Evolutionary conservation across 441 rosid genomes (phyloP).

Genomic region (Adansonia rubrostipa): DNA sequence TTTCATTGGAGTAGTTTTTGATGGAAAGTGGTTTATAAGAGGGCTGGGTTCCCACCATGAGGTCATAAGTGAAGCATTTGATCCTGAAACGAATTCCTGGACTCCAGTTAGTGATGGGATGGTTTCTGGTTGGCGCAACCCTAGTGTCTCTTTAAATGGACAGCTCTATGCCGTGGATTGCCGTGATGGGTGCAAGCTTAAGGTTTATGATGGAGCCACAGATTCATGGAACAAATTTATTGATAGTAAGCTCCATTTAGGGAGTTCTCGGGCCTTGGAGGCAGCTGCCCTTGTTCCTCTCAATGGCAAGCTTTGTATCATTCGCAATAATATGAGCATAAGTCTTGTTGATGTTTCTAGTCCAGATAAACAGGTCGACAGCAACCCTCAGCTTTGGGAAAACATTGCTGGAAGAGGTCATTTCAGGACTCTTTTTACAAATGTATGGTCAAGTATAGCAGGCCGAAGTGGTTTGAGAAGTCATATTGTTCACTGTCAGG

Average conservation of each 20-base stretch:
- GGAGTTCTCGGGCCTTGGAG: constrained; percentile 74
- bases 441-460: constrained; percentile 84
- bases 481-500: constrained; percentile 90
- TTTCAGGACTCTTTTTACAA: constrained; percentile 70
- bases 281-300: constrained; percentile 92
- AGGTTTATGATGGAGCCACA: constrained; percentile 66
- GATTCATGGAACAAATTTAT: constrained; percentile 83
- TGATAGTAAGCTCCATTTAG: constrained; percentile 87
- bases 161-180: constrained; percentile 82
- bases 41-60: constrained; percentile 83
- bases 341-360: constrained; percentile 82
- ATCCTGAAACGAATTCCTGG: constrained; percentile 77
- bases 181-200: constrained; percentile 83
- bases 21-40: constrained; percentile 87
- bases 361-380: constrained; percentile 62
- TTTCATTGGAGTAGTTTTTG: constrained; percentile 82
- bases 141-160: constrained; percentile 72
- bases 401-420: constrained; percentile 77
- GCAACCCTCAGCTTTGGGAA: constrained; percentile 77
- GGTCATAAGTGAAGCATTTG: constrained; percentile 89
- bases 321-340: constrained; percentile 88
- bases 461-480: constrained; percentile 78
- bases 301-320: constrained; percentile 80
- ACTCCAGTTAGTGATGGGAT: constrained; percentile 69
- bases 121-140: constrained; percentile 90